phyloP scores from a whole-genome alignment of 805 yeast genomes.

The Zygosaccharomyces gambellarensis region DNA sequence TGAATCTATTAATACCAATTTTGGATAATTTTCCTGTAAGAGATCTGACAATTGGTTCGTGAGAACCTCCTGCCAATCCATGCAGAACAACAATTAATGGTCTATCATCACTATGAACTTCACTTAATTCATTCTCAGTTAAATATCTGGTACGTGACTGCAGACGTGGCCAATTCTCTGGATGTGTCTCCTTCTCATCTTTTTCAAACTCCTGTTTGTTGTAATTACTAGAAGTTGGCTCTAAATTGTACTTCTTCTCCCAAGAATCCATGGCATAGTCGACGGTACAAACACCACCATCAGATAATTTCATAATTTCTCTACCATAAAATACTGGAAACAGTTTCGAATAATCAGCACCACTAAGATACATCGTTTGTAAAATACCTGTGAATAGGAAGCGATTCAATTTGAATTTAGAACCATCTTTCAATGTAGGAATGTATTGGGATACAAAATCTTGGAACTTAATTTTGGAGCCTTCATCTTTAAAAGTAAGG shows the following conservation, averaged over 20 bases:
- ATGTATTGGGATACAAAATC: constrained; percentile 30
- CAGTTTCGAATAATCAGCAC: constrained; percentile 45
- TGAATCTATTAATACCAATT: constrained; percentile 39
- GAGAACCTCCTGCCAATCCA: constrained; percentile 78
- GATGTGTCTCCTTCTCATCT: constrained; percentile 41
- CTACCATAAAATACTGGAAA: constrained; percentile 72
- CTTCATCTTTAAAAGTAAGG: constrained; percentile 19
- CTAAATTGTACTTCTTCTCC: constrained; percentile 19
- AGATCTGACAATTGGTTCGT: constrained; percentile 65
- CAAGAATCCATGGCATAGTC: constrained; percentile 53
- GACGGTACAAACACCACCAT: constrained; percentile 68
- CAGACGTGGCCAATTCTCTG: constrained; percentile 51
- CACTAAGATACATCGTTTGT: constrained; percentile 69
- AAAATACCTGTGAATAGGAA: constrained; percentile 63
- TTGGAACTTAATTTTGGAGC: constrained; percentile 16
- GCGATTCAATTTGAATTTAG: constrained; percentile 57
- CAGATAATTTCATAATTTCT: constrained; percentile 51
- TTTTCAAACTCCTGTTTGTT: constrained; percentile 29
- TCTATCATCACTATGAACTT: constrained; percentile 35
- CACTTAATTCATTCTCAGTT: constrained; percentile 41
- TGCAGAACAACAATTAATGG: constrained; percentile 63
- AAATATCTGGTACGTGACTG: constrained; percentile 68
- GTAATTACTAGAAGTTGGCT: constrained; percentile 13
- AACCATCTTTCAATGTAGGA: constrained; percentile 44
- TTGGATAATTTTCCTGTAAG: constrained; percentile 42